Evolutionary conservation across 352 stramenopile species (phyloP).

Genomic region (Globisporangium viniferum): DNA sequence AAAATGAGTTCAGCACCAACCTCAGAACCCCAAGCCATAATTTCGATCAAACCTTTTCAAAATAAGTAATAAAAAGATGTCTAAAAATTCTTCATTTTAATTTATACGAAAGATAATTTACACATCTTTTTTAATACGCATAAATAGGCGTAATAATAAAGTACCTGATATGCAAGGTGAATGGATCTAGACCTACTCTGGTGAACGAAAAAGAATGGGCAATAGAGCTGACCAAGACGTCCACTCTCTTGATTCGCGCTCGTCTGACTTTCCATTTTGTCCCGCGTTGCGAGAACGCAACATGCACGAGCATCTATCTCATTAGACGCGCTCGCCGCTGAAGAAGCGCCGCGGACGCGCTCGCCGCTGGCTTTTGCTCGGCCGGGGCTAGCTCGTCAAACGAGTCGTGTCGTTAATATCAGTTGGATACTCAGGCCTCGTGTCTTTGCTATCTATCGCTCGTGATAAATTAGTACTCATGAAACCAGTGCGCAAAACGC

Average conservation of each 20-base stretch:
- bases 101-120: no score
- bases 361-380: not conserved
- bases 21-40: not conserved
- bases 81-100: no score
- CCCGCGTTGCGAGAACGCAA: not conserved
- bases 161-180: not conserved
- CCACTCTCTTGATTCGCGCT: slow-evolving; percentile 5
- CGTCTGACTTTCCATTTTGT: slow-evolving; percentile 1
- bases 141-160: not conserved
- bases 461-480: no score
- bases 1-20: not conserved
- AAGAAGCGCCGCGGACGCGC: not conserved
- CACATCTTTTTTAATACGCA: no score
- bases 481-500: not conserved
- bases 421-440: not conserved
- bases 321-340: not conserved
- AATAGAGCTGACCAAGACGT: not conserved
- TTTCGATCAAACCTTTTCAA: not conserved
- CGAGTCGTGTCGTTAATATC: not conserved
- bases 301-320: not conserved
- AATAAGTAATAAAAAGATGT: no score
- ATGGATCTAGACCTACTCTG: not conserved
- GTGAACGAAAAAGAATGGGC: not conserved
- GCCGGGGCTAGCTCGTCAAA: not conserved
- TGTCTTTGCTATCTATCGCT: not conserved